Percentiles rank a stretch among this genome's conserved stretches.
These are phyloP conservation scores for Ganoderma sinense DNA, from an alignment of 1,284 basidiomycete species.

Conservation along the genomic window DNA sequence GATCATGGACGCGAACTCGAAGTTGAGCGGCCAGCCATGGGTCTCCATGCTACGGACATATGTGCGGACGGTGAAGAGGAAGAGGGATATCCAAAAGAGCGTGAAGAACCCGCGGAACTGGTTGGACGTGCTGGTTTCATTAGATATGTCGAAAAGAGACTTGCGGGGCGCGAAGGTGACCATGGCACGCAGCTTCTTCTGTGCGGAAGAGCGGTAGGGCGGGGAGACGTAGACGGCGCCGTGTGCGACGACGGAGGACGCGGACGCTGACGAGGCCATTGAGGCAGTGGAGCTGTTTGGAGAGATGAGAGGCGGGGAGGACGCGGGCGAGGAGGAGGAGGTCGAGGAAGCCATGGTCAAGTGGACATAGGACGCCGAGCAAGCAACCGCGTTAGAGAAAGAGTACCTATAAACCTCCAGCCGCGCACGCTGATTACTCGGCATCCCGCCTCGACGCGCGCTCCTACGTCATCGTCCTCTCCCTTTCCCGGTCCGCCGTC, in stretches of 20 bases:
- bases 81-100: conserved; percentile 91
- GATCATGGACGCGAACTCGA: conserved; percentile 89
- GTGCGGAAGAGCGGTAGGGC: conserved; percentile 70
- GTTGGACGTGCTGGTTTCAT: conserved; percentile 76
- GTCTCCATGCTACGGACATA: conserved; percentile 81
- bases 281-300: conserved; percentile 14
- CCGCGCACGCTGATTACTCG: not conserved
- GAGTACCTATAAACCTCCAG: too few species aligned
- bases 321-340: conserved; percentile 5
- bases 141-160: conserved; percentile 85
- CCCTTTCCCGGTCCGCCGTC: not conserved
- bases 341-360: conserved; percentile 21
- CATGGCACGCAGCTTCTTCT: conserved; percentile 76
- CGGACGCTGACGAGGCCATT: not conserved
- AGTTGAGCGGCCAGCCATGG: conserved; percentile 81
- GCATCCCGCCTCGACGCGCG: not conserved
- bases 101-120: conserved; percentile 95
- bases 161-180: conserved; percentile 87
- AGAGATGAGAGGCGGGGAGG: conserved; percentile 3
- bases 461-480: not conserved
- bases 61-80: conserved; percentile 80
- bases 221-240: conserved; percentile 80
- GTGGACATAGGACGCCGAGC: not conserved
- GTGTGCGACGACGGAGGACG: conserved; percentile 48
- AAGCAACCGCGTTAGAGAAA: not conserved